These are phyloP conservation scores for Oleoguttula mirabilis DNA, from an alignment of 495 filamentous ascomycete genomes.

Conservation along the genomic window DNA sequence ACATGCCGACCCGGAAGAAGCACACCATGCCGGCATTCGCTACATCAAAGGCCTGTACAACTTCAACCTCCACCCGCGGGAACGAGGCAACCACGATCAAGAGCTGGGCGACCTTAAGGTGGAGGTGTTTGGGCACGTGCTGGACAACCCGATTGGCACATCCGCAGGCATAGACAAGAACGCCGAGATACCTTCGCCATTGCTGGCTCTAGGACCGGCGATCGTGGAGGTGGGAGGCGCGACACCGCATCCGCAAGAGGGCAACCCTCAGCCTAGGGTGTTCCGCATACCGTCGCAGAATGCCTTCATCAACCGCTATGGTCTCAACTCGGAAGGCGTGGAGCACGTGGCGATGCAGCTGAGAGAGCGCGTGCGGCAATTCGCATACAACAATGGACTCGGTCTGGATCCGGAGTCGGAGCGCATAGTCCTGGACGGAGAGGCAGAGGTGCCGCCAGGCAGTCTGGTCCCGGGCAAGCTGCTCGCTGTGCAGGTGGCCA, in stretches of 20 bases:
- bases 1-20: slow-evolving; percentile 78
- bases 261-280: slow-evolving; percentile 77
- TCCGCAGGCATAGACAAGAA: slow-evolving; percentile 92
- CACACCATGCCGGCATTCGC: slow-evolving; percentile 65
- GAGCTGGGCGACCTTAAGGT: slow-evolving; percentile 39
- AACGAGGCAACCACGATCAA: slow-evolving; percentile 47
- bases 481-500: slow-evolving; percentile 89
- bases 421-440: slow-evolving; percentile 58
- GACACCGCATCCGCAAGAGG: slow-evolving; percentile 71
- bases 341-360: slow-evolving; percentile 72
- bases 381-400: slow-evolving; percentile 56
- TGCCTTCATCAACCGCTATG: slow-evolving; percentile 88
- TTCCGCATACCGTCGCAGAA: slow-evolving; percentile 73
- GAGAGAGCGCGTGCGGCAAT: slow-evolving; percentile 63
- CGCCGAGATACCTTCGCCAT: slow-evolving; percentile 68
- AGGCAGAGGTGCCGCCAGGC: slow-evolving; percentile 54
- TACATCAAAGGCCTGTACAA: slow-evolving; percentile 52
- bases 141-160: slow-evolving; percentile 79
- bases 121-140: slow-evolving; percentile 62
- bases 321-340: slow-evolving; percentile 81
- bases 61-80: slow-evolving; percentile 56
- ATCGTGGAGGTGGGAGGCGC: slow-evolving; percentile 86
- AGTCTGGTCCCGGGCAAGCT: slow-evolving; percentile 61
- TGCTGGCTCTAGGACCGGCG: slow-evolving; percentile 69
- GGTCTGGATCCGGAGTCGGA: slow-evolving; percentile 52